Percentiles rank a stretch among this genome's conserved stretches.
Conservation (phyloP, 2,329 filamentous ascomycete species). For the Penicillium sp. region DNA sequence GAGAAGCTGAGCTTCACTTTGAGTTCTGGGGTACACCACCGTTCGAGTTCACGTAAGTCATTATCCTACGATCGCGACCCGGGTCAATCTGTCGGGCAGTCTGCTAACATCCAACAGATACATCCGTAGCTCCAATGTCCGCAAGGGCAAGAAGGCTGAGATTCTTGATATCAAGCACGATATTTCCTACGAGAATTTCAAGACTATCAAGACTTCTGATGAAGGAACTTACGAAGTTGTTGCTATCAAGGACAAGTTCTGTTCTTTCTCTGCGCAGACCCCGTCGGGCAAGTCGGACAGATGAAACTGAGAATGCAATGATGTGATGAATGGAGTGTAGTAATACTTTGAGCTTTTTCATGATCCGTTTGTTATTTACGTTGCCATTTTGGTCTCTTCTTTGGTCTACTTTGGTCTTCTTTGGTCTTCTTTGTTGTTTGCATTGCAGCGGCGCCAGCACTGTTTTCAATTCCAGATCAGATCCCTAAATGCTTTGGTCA, state of each 20-base stretch:
- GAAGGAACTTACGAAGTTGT: slow-evolving; percentile 98
- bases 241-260: slow-evolving; percentile 89
- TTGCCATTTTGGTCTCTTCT: background rate
- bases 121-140: slow-evolving; percentile 81
- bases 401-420: too few species aligned
- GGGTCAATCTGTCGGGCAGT: background rate
- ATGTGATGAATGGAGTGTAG: slow-evolving; percentile 16
- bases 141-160: slow-evolving; percentile 69
- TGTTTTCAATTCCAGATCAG: slow-evolving; percentile 10
- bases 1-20: slow-evolving; percentile 87
- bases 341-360: slow-evolving; percentile 17
- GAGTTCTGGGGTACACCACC: slow-evolving; percentile 94
- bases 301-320: slow-evolving; percentile 19
- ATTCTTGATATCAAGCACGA: slow-evolving; percentile 91
- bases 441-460: slow-evolving; percentile 34
- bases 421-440: slow-evolving; percentile 16
- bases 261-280: slow-evolving; percentile 75
- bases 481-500: slow-evolving; percentile 12
- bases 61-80: background rate
- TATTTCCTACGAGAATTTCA: slow-evolving; percentile 72
- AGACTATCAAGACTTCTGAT: slow-evolving; percentile 78
- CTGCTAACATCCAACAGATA: slow-evolving; percentile 50
- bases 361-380: slow-evolving; percentile 8
- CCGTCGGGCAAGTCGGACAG: slow-evolving; percentile 47
- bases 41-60: slow-evolving; percentile 79